Conservation (phyloP, 768 basidiomycete genomes). For the Pleurotus platypus region DNA sequence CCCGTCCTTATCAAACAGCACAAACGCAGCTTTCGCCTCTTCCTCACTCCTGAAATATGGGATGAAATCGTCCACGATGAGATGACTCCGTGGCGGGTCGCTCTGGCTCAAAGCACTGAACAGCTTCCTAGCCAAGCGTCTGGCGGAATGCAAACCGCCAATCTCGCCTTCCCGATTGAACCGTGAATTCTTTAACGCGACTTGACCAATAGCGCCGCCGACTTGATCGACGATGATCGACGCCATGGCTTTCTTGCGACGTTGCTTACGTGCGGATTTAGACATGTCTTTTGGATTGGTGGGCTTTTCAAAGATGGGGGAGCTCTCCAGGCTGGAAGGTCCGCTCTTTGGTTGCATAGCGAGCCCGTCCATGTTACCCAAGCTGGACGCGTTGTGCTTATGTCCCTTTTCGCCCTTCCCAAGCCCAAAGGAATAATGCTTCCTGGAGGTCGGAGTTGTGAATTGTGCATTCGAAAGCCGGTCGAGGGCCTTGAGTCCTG, state of each 20-base stretch:
- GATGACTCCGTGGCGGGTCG: constrained; percentile 54
- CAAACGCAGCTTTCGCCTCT: constrained; percentile 76
- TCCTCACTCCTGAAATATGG: constrained; percentile 70
- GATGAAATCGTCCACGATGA: constrained; percentile 72
- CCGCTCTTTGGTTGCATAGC: constrained; percentile 11
- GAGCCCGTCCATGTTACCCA: constrained; percentile 32
- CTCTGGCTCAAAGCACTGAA: constrained; percentile 61
- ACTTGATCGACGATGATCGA: constrained; percentile 71
- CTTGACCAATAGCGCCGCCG: constrained; percentile 64
- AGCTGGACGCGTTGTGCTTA: constrained; percentile 33
- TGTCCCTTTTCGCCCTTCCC: constrained; percentile 36
- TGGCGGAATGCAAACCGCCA: constrained; percentile 59
- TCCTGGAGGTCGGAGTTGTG: constrained; percentile 26
- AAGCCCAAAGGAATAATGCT: constrained; percentile 29
- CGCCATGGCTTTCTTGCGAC: constrained; percentile 49
- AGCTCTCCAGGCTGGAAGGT: constrained; percentile 12
- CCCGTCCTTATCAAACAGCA: constrained; percentile 74
- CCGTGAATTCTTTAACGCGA: constrained; percentile 64
- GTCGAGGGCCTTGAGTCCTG: constrained; percentile 69
- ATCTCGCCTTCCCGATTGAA: constrained; percentile 53
- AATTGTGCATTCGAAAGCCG: constrained; percentile 61
- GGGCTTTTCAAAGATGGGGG: constrained; percentile 15
- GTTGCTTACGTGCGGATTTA: constrained; percentile 32
- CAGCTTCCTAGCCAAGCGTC: constrained; percentile 64
- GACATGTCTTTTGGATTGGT: constrained; percentile 13